Evolutionary conservation across 208 protist species (phyloP).

Genomic region (Leishmania turanica): DNA sequence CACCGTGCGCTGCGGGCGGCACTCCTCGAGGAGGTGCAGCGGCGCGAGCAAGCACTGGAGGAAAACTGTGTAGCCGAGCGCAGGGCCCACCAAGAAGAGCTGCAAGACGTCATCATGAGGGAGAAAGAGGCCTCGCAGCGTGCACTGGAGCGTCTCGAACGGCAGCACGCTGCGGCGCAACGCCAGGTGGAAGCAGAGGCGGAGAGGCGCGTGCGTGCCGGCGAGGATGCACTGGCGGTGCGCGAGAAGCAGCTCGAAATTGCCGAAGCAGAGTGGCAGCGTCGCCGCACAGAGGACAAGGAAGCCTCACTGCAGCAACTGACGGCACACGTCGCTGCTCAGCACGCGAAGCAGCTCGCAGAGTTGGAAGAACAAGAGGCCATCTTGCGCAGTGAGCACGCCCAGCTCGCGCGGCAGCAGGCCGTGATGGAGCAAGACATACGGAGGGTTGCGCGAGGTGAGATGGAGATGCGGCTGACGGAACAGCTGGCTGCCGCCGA

Average conservation of each 20-base stretch:
- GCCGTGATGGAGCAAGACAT: conserved; percentile 4
- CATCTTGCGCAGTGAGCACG: conserved; percentile 12
- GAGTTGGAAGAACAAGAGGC: conserved; percentile 9
- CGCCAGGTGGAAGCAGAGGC: not conserved
- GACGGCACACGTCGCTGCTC: conserved; percentile 7
- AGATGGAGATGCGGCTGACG: conserved; percentile 2
- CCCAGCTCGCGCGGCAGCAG: conserved; percentile 19
- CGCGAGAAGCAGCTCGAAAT: conserved; percentile 15
- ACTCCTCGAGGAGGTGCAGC: conserved; percentile 25
- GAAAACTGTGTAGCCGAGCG: conserved; percentile 21
- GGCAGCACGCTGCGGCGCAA: not conserved
- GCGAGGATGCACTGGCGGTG: conserved; percentile 24
- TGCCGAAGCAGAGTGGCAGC: conserved; percentile 9
- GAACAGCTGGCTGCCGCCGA: conserved; percentile 4
- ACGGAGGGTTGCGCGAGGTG: not conserved
- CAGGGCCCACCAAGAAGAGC: conserved; percentile 28
- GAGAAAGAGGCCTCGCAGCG: conserved; percentile 28
- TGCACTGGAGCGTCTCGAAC: conserved; percentile 13
- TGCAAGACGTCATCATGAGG: conserved; percentile 18
- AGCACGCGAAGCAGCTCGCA: conserved; percentile 14
- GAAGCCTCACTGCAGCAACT: conserved; percentile 3
- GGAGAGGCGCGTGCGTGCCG: conserved; percentile 8
- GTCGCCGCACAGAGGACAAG: conserved; percentile 3
- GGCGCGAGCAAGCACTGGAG: conserved; percentile 32
- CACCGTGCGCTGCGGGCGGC: conserved; percentile 22